Percentiles rank a stretch among this genome's conserved stretches.
Evolutionary conservation across 176 grass and related monocot species (phyloP).

Genomic region (Panicum miliaceum): DNA sequence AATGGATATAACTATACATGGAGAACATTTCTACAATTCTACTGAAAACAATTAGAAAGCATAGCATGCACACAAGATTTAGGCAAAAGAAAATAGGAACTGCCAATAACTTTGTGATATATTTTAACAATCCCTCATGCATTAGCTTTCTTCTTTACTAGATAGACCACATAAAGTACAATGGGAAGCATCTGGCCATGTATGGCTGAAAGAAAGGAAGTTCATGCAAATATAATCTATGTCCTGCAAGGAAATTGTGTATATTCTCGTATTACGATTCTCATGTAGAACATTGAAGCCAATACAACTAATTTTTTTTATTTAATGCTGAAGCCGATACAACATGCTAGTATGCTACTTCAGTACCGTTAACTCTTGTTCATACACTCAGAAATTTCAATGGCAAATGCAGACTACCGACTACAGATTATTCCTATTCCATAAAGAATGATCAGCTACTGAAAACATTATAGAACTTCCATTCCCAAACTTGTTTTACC

Average conservation of each 20-base stretch:
- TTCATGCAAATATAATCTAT: background rate
- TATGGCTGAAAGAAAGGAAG: background rate
- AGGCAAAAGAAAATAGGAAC: conserved; percentile 1
- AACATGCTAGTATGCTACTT: background rate
- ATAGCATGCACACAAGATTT: conserved; percentile 18
- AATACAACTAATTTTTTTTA: background rate
- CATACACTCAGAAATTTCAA: background rate
- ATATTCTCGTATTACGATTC: conserved; percentile 4
- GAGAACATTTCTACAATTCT: background rate
- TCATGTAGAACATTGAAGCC: background rate
- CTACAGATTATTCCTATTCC: background rate
- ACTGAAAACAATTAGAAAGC: conserved; percentile 16
- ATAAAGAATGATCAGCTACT: background rate
- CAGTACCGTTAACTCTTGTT: conserved; percentile 13
- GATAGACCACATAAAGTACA: background rate
- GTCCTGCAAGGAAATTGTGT: background rate
- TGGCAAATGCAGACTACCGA: background rate
- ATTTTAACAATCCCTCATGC: background rate
- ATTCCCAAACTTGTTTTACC: background rate
- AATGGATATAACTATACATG: conserved; percentile 6
- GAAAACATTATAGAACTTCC: background rate
- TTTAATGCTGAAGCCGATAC: background rate
- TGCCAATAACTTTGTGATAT: background rate
- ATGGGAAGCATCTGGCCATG: too few relatives aligned
- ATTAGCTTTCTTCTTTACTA: background rate